Conservation (phyloP, 768 basidiomycete genomes). For the Termitomyces sp. region DNA sequence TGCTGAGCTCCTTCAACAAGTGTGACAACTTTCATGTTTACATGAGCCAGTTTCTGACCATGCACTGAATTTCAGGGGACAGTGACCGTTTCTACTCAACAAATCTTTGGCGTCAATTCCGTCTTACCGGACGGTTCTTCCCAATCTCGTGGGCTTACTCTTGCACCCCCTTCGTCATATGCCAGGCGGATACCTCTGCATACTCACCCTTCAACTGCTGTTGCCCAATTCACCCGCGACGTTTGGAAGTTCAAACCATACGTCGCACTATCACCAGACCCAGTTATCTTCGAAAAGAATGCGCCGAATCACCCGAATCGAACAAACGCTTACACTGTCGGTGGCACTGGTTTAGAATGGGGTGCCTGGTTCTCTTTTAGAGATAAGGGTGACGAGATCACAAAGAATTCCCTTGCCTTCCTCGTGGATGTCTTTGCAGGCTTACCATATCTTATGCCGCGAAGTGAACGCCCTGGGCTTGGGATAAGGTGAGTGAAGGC, state of each 20-base stretch:
- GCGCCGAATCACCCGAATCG: constrained; percentile 31
- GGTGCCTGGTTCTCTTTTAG: constrained; percentile 54
- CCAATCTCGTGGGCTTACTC: constrained; percentile 21
- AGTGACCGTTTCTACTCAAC: constrained; percentile 47
- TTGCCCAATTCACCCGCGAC: constrained; percentile 14
- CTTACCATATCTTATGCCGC: constrained; percentile 44
- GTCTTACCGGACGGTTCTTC: constrained; percentile 21
- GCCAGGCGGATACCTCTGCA: constrained; percentile 60
- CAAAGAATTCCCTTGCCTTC: constrained; percentile 50
- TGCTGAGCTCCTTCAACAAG: constrained; percentile 59
- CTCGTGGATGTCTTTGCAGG: constrained; percentile 53
- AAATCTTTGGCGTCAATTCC: constrained; percentile 51
- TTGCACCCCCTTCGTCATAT: constrained; percentile 53
- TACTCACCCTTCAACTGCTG: constrained; percentile 44
- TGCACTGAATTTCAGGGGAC: constrained; percentile 30
- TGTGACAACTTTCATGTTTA: constrained; percentile 16
- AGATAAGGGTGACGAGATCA: constrained; percentile 40
- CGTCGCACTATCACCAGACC: constrained; percentile 38
- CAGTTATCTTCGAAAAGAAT: constrained; percentile 36
- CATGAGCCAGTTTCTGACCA: background rate
- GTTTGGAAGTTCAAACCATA: constrained; percentile 32
- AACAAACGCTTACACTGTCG: constrained; percentile 36
- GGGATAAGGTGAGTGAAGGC: constrained; percentile 22
- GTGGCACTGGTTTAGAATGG: constrained; percentile 55
- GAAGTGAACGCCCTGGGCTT: constrained; percentile 34